phyloP scores from a whole-genome alignment of 345 rosid genomes.

The Lepidium aucheri region DNA sequence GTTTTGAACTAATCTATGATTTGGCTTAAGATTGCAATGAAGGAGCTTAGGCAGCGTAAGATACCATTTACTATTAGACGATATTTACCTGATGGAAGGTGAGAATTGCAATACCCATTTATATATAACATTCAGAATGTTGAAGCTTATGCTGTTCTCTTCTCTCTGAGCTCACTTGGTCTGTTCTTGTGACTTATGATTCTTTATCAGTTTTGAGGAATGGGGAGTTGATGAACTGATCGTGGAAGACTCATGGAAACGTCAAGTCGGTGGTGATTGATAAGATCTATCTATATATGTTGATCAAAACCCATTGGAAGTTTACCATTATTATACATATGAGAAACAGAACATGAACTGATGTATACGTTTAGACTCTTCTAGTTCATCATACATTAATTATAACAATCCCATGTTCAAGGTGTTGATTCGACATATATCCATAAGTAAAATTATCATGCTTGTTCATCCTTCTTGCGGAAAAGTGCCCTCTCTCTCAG shows the following conservation, averaged over 20 bases:
- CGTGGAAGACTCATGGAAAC: conserved; percentile 89
- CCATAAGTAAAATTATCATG: neutral
- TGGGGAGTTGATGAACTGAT: conserved; percentile 89
- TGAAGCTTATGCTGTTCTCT: neutral
- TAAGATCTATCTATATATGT: neutral
- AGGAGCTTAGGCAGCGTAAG: conserved; percentile 66
- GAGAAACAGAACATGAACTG: conserved; percentile 13
- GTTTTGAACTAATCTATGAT: neutral
- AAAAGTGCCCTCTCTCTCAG: conserved; percentile 21
- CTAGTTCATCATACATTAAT: conserved; percentile 18
- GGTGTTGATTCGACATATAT: neutral
- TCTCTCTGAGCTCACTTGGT: neutral
- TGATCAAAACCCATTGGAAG: too few relatives aligned
- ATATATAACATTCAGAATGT: neutral
- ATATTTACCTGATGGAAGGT: conserved; percentile 83
- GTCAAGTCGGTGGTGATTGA: conserved; percentile 82
- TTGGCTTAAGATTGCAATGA: conserved; percentile 62
- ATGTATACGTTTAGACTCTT: conserved; percentile 14
- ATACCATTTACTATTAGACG: conserved; percentile 83
- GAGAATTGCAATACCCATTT: neutral
- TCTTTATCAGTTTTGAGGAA: conserved; percentile 48
- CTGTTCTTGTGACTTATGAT: neutral
- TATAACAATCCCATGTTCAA: conserved; percentile 7
- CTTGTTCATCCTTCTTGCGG: neutral
- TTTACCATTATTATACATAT: conserved; percentile 14